Percentiles rank a stretch among this genome's conserved stretches.
Evolutionary conservation across 257 asterid genomes (phyloP).

Genomic region (Penstemon eatonii): DNA sequence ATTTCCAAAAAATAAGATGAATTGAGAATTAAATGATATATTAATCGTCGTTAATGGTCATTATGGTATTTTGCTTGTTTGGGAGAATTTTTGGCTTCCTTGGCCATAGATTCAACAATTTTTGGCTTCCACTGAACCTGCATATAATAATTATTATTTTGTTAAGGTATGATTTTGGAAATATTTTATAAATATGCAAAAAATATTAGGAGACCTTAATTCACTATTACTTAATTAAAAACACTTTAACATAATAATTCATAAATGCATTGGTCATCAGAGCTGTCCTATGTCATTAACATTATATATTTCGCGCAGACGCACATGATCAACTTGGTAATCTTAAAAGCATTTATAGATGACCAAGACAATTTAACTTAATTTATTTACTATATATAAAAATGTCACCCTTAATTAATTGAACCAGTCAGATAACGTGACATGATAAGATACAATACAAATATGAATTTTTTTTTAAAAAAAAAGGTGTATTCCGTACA

Average conservation of each 20-base stretch:
- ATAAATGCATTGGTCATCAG: slow-evolving; percentile 9
- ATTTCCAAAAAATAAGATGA: too few species aligned
- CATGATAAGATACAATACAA: not conserved
- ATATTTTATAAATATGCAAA: not conserved
- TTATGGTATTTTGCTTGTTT: not conserved
- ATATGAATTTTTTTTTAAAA: not conserved
- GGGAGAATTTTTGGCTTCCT: slow-evolving; percentile 24
- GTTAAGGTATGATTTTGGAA: not conserved
- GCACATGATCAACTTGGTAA: slow-evolving; percentile 34
- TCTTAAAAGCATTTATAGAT: not conserved
- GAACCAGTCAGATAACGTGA: not conserved
- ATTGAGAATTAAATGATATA: too few species aligned
- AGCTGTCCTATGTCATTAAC: not conserved
- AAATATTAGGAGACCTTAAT: not conserved
- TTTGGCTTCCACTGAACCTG: slow-evolving; percentile 55
- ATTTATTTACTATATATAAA: not conserved
- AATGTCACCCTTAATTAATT: too few species aligned
- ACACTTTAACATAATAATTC: not conserved
- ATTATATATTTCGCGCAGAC: not conserved
- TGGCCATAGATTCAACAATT: slow-evolving; percentile 32
- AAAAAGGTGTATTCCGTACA: not conserved
- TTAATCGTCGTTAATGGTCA: not conserved
- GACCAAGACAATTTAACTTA: not conserved
- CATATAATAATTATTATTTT: slow-evolving; percentile 11
- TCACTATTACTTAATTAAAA: not conserved